Base-by-base conservation (phyloP, 805 yeast species). In the Candida mattraensis region DNA sequence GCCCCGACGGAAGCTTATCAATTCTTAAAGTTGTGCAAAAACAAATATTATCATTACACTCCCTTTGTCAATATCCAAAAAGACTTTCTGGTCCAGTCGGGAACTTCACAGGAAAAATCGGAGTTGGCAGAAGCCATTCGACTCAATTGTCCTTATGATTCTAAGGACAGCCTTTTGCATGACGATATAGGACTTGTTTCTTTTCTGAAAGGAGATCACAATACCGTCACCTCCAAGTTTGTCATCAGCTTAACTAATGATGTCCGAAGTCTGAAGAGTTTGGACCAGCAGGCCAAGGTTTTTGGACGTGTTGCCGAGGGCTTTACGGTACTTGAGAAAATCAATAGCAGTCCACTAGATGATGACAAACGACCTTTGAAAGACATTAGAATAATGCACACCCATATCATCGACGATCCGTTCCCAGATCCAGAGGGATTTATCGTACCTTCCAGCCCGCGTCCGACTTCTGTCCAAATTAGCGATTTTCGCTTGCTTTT, bases 221-320 rank as follows among this genome's bases (percentile, higher is more conserved):
- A 28, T 12, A 7, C 31, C 10, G 60, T 63, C 2, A 60, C 66
- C 2, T 64, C 73, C 1, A 52, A 60, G 34, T 61, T 72, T 33
- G 21, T 59, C 7, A 62, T 73, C 5, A 61, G 70, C 2, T 47
- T 70, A 27, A 53, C 50, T 0, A 61, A 62, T 27, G 48, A 62
- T 7, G 44, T 38, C 7, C 31, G 34, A 6, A 32, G 43, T 5
- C 42, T 61, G 20, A 50, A 60, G 13, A 58, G 53, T 23, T 33
- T 56, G 7, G 40, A 56, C 33, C 16, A 20, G 4, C 24, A 40
- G 18, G 48, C 49, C 1, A 48, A 58, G 0, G 61, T 66, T 2
- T 74, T 79, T 64, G 86, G 81, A 0, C 54, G 58, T 19, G 70
- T 79, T 0, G 63, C 56, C 2, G 84, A 78, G 47, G 83, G 78